phyloP scores from a whole-genome alignment of 495 filamentous ascomycete genomes.

The Collariella sp. region DNA sequence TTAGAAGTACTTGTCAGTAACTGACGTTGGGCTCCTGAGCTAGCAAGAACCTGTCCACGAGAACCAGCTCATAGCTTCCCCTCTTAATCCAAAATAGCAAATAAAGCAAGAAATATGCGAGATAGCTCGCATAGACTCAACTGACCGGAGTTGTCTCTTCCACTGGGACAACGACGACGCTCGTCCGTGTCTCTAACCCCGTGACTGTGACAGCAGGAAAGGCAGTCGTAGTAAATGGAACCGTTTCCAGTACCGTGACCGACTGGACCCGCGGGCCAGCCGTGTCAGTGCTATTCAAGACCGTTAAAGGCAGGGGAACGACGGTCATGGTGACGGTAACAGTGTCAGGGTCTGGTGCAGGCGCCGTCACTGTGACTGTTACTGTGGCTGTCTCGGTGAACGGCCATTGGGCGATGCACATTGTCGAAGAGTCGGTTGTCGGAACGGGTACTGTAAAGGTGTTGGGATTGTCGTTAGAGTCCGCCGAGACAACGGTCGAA shows the following conservation, averaged over 20 bases:
- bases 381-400: no score
- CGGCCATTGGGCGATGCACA: no score
- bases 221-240: background rate
- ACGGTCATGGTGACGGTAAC: background rate
- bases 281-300: background rate
- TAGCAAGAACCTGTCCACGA: no score
- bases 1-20: no score
- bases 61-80: no score
- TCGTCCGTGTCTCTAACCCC: background rate
- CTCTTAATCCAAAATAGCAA: no score
- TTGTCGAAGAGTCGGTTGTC: no score
- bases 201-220: constrained; percentile 1
- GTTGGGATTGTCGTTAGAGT: background rate
- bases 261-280: background rate
- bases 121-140: no score
- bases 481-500: background rate
- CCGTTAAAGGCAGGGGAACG: background rate
- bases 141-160: background rate
- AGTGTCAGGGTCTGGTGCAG: background rate
- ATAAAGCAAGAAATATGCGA: no score
- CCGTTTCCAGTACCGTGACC: background rate
- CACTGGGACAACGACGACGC: background rate
- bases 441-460: no score
- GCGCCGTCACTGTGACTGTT: no score
- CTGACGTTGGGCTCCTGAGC: no score